Conservation (phyloP, 108 stramenopile species). For the Nitzschia sp. region DNA sequence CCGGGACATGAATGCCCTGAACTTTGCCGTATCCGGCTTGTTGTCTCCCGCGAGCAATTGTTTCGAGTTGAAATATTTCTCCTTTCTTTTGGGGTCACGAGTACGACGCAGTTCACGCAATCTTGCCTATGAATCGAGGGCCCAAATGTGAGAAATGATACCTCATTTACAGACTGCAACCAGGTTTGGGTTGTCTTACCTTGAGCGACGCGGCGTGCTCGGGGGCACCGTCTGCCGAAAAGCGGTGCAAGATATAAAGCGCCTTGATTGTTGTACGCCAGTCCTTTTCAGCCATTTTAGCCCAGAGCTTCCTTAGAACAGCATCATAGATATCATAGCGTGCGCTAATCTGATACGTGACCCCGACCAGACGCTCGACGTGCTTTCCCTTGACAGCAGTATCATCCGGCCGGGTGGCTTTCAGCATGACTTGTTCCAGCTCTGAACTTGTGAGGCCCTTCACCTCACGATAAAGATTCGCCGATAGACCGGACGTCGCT, state of each 20-base stretch:
- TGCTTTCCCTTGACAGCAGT: conserved; percentile 90
- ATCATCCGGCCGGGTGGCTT: conserved; percentile 87
- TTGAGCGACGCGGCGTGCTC: conserved; percentile 86
- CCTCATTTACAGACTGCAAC: neutral
- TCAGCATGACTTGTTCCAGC: conserved; percentile 91
- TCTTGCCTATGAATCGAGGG: conserved; percentile 42
- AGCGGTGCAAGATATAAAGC: conserved; percentile 88
- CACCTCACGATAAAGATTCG: conserved; percentile 82
- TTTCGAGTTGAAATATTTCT: conserved; percentile 86
- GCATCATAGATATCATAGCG: conserved; percentile 91
- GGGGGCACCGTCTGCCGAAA: conserved; percentile 82
- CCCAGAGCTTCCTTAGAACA: conserved; percentile 88
- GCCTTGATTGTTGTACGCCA: conserved; percentile 86
- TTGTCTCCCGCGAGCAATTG: conserved; percentile 70
- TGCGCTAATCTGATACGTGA: conserved; percentile 89
- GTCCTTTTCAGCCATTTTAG: conserved; percentile 91
- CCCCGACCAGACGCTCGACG: conserved; percentile 85
- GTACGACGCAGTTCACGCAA: conserved; percentile 87
- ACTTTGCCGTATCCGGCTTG: conserved; percentile 64
- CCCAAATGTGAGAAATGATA: neutral
- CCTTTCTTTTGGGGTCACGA: conserved; percentile 85
- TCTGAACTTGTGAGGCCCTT: conserved; percentile 86
- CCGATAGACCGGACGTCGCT: conserved; percentile 64
- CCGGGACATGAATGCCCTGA: conserved; percentile 79
- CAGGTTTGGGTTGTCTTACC: conserved; percentile 38